A percentile compares a stretch with the other conserved stretches of the same genome.
These are phyloP conservation scores for Botrytis tulipae DNA, from an alignment of 2,329 filamentous ascomycete genomes.

Conservation along the genomic window DNA sequence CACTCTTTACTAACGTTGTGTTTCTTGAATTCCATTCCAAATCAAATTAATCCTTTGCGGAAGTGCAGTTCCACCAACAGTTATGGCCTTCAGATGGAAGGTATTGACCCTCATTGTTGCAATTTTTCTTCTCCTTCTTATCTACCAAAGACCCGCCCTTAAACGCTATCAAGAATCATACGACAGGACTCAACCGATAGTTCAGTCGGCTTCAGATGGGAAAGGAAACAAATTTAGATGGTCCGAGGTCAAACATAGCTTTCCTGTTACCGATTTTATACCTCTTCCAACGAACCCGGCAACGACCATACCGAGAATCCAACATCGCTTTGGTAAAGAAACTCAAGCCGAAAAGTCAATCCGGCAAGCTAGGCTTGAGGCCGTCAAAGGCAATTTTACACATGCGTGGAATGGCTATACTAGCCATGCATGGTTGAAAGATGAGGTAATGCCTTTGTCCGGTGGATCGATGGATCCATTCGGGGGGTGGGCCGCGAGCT, in stretches of 20 bases:
- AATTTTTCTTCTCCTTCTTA: constrained; percentile 4
- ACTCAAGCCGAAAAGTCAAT: constrained; percentile 15
- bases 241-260: constrained; percentile 15
- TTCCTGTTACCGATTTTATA: constrained; percentile 21
- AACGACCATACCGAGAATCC: constrained; percentile 28
- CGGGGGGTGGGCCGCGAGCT: constrained; percentile 82
- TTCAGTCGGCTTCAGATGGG: not conserved
- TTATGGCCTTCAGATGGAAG: constrained; percentile 16
- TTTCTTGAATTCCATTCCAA: not conserved
- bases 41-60: not conserved
- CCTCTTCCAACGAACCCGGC: constrained; percentile 18
- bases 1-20: not conserved
- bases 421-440: constrained; percentile 75
- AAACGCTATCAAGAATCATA: not conserved
- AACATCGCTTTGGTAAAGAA: constrained; percentile 27
- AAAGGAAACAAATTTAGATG: constrained; percentile 7
- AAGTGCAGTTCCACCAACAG: not conserved
- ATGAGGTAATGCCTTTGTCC: constrained; percentile 75
- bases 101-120: not conserved
- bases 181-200: not conserved
- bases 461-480: constrained; percentile 72
- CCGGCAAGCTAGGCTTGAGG: constrained; percentile 23
- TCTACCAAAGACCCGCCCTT: not conserved
- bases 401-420: constrained; percentile 76
- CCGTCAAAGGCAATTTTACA: constrained; percentile 31